Evolutionary conservation across 768 basidiomycete genomes (phyloP).

Genomic region (Suillus fuscotomentosus): DNA sequence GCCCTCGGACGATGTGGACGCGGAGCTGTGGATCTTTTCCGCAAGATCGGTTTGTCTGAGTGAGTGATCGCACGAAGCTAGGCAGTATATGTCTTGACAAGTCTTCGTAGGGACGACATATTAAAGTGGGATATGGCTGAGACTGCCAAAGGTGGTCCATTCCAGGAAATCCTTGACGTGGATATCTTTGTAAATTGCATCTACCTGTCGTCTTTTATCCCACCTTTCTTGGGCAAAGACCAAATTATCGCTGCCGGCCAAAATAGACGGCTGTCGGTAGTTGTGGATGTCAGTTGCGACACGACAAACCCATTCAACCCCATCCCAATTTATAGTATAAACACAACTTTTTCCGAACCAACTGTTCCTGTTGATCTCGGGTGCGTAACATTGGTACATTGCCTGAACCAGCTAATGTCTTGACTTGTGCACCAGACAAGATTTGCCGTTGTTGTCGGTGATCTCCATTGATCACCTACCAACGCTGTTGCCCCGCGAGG

Average conservation of each 20-base stretch:
- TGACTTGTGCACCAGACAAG: constrained; percentile 38
- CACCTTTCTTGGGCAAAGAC: constrained; percentile 74
- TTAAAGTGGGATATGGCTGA: constrained; percentile 97
- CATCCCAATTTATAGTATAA: constrained; percentile 90
- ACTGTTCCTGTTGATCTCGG: constrained; percentile 84
- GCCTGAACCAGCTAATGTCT: background rate
- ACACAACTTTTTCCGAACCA: constrained; percentile 91
- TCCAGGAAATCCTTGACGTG: constrained; percentile 91
- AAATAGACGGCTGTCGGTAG: constrained; percentile 66
- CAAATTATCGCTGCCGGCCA: constrained; percentile 72
- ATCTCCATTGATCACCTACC: constrained; percentile 98
- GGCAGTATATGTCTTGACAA: constrained; percentile 2
- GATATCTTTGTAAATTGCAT: constrained; percentile 99
- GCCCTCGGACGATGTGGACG: constrained; percentile 93
- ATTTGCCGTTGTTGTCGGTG: constrained; percentile 72
- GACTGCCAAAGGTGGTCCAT: constrained; percentile 96
- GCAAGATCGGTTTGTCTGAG: constrained; percentile 95
- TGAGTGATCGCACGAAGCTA: constrained; percentile 38
- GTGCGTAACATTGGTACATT: constrained; percentile 42
- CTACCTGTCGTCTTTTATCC: constrained; percentile 85
- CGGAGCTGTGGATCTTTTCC: constrained; percentile 93
- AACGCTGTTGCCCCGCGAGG: constrained; percentile 91
- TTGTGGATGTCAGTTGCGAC: constrained; percentile 98
- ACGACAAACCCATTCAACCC: constrained; percentile 99
- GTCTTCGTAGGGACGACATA: constrained; percentile 72